These are phyloP conservation scores for Fonsecaea pedrosoi DNA, from an alignment of 2,329 filamentous ascomycete genomes.

Conservation along the genomic window DNA sequence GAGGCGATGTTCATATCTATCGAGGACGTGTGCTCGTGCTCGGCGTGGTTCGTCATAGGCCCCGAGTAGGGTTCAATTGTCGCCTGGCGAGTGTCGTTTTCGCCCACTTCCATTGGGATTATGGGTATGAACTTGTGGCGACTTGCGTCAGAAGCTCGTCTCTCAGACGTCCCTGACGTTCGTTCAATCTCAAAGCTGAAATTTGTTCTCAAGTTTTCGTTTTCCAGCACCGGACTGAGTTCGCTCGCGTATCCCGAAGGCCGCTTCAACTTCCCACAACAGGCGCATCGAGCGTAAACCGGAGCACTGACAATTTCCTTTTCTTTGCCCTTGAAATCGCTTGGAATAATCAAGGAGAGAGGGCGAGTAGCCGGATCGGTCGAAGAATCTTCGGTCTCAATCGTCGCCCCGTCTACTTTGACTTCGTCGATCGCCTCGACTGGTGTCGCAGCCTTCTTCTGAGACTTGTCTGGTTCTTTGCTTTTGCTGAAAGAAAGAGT, in stretches of 20 bases:
- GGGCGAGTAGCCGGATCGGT: slow-evolving; percentile 36
- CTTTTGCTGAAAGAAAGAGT: slow-evolving; percentile 26
- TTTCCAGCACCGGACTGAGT: slow-evolving; percentile 39
- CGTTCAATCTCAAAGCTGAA: slow-evolving; percentile 39
- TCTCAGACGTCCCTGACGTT: slow-evolving; percentile 21
- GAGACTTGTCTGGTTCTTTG: slow-evolving; percentile 1
- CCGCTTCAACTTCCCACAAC: slow-evolving; percentile 38
- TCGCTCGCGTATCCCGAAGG: slow-evolving; percentile 33
- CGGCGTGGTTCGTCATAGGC: slow-evolving; percentile 11
- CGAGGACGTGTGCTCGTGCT: slow-evolving; percentile 14
- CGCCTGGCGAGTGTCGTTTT: slow-evolving; percentile 38
- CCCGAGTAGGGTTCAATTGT: slow-evolving; percentile 29
- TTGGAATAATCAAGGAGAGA: slow-evolving; percentile 31
- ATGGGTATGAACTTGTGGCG: slow-evolving; percentile 36
- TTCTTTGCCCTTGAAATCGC: slow-evolving; percentile 36
- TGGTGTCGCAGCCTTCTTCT: background rate
- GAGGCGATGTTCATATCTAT: slow-evolving; percentile 12
- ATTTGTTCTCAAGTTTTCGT: slow-evolving; percentile 39
- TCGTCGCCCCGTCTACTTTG: slow-evolving; percentile 21
- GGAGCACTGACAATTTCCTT: slow-evolving; percentile 31
- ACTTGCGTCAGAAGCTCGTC: slow-evolving; percentile 33
- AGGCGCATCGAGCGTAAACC: slow-evolving; percentile 38
- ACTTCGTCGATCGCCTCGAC: slow-evolving; percentile 5
- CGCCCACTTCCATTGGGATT: slow-evolving; percentile 35
- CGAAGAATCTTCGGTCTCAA: slow-evolving; percentile 23